Conservation (phyloP, 1,284 basidiomycete species). For the Puccinia novopanici region DNA sequence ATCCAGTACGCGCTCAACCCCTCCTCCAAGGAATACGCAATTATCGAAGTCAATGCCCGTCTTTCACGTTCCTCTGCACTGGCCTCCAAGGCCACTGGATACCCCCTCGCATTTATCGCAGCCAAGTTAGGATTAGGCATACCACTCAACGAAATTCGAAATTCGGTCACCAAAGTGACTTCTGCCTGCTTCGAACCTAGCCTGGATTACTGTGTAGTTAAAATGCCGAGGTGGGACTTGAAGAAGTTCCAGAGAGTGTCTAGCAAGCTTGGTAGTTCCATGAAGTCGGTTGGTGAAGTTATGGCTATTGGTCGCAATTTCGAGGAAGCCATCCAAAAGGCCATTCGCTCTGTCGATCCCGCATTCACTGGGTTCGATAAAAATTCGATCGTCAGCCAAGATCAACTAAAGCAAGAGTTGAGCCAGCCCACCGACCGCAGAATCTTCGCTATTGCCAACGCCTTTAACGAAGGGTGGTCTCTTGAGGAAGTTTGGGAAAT, state of each 20-base stretch:
- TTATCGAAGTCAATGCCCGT: constrained; percentile 99
- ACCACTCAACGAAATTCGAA: constrained; percentile 95
- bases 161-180: constrained; percentile 93
- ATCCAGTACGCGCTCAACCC: constrained; percentile 99
- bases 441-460: constrained; percentile 85
- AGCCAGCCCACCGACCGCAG: constrained; percentile 86
- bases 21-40: constrained; percentile 91
- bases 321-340: constrained; percentile 97
- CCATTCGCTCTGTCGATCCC: constrained; percentile 93
- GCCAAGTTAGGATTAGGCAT: constrained; percentile 96
- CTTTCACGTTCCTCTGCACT: constrained; percentile 95
- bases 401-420: constrained; percentile 81
- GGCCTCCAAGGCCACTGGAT: constrained; percentile 97
- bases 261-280: constrained; percentile 80
- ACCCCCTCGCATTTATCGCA: constrained; percentile 96
- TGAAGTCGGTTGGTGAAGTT: constrained; percentile 99
- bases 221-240: constrained; percentile 98
- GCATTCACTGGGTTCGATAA: constrained; percentile 88
- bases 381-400: constrained; percentile 64
- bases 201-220: constrained; percentile 95
- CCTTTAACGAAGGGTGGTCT: constrained; percentile 83
- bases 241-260: constrained; percentile 96
- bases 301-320: constrained; percentile 99
- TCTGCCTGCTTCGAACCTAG: constrained; percentile 97
- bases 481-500: constrained; percentile 95